Evolutionary conservation across 192 early-diverging fungal genomes (phyloP).

Genomic region (Thamnidium elegans): DNA sequence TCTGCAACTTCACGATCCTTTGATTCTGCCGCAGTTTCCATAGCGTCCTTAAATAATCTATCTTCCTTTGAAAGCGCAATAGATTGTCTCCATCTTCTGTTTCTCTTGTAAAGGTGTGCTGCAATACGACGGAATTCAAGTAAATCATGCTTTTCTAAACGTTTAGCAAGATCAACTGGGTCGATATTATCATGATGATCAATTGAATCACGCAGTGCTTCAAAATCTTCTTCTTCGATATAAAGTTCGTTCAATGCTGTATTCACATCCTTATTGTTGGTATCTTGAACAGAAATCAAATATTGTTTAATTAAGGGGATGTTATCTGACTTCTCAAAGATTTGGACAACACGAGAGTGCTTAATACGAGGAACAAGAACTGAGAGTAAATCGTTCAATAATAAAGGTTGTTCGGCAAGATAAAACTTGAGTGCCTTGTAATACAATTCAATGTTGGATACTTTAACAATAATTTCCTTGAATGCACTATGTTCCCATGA

Average conservation of each 20-base stretch:
- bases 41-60: constrained; percentile 96
- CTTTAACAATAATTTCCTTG: constrained; percentile 97
- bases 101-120: constrained; percentile 93
- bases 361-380: constrained; percentile 89
- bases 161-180: constrained; percentile 82
- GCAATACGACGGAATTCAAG: constrained; percentile 98
- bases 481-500: constrained; percentile 97
- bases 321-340: constrained; percentile 98
- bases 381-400: constrained; percentile 89
- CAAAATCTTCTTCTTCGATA: constrained; percentile 98
- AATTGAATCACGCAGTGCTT: constrained; percentile 89
- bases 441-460: constrained; percentile 95
- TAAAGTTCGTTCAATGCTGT: constrained; percentile 92
- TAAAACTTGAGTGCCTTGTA: constrained; percentile 98
- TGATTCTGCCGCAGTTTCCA: constrained; percentile 96
- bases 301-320: constrained; percentile 96
- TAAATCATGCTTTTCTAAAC: constrained; percentile 94
- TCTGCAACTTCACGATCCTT: constrained; percentile 86
- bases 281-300: constrained; percentile 89
- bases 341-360: constrained; percentile 94
- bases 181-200: constrained; percentile 97
- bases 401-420: constrained; percentile 91
- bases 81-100: constrained; percentile 95
- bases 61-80: constrained; percentile 96
- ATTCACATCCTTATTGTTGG: constrained; percentile 95